Percentiles rank a stretch among this genome's conserved stretches.
Conservation (phyloP, 768 basidiomycete genomes). For the Cytidiella melzeri region DNA sequence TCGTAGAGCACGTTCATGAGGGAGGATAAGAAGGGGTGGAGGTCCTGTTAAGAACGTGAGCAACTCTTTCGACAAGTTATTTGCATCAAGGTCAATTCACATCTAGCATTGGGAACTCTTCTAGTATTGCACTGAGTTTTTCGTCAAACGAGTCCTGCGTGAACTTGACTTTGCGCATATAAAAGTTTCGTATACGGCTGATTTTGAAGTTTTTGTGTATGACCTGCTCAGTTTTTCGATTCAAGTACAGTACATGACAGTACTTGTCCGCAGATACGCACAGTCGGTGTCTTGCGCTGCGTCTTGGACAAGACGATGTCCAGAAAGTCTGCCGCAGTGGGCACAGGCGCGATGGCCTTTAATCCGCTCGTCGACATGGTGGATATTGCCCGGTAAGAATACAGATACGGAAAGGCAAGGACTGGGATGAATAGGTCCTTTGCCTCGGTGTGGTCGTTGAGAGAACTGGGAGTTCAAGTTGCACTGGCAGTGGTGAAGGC, state of each 20-base stretch:
- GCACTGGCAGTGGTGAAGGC: too few species aligned
- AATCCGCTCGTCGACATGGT: constrained; percentile 81
- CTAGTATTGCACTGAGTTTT: constrained; percentile 86
- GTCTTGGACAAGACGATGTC: constrained; percentile 93
- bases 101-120: constrained; percentile 97
- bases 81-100: constrained; percentile 40
- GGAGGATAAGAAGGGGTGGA: constrained; percentile 94
- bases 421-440: constrained; percentile 9
- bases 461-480: neutral
- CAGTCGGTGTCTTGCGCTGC: constrained; percentile 96
- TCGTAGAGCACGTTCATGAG: constrained; percentile 98
- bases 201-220: constrained; percentile 99
- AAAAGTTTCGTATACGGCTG: constrained; percentile 94
- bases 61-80: neutral
- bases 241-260: neutral
- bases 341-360: constrained; percentile 98
- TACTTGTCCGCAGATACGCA: constrained; percentile 26
- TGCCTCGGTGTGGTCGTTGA: neutral
- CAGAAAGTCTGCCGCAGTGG: constrained; percentile 90
- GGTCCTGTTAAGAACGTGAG: constrained; percentile 42
- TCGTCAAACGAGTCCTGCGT: constrained; percentile 96
- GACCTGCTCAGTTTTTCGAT: constrained; percentile 46
- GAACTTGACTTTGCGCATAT: constrained; percentile 99
- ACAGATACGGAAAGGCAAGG: constrained; percentile 4
- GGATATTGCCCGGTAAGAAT: constrained; percentile 1